A percentile compares a stretch with the other conserved stretches of the same genome.
These are phyloP conservation scores for Escovopsis sp. DNA, from an alignment of 2,329 filamentous ascomycete species.

Conservation along the genomic window DNA sequence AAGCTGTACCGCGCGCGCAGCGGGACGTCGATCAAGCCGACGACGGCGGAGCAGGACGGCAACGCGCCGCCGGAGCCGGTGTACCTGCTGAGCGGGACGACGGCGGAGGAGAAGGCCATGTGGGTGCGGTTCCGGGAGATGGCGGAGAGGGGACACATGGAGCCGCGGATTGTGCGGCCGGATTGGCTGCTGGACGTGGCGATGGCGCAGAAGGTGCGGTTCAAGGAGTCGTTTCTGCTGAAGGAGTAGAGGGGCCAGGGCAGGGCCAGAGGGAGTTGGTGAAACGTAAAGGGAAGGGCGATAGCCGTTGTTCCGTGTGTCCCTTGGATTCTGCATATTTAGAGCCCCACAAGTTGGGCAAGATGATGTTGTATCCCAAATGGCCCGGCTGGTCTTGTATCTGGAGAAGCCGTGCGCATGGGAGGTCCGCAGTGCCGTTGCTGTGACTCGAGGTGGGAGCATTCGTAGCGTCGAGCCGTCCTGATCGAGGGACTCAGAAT, in stretches of 20 bases:
- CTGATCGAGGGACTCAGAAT: too few species aligned
- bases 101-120: constrained; percentile 50
- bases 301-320: too few species aligned
- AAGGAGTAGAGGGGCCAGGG: constrained; percentile 6
- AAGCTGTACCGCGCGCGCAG: constrained; percentile 60
- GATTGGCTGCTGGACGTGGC: constrained; percentile 87
- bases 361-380: too few species aligned
- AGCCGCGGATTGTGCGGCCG: constrained; percentile 62
- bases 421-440: too few species aligned
- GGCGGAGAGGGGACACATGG: constrained; percentile 63
- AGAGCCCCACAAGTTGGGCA: too few species aligned
- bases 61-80: constrained; percentile 52
- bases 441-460: too few species aligned
- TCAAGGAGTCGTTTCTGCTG: constrained; percentile 45
- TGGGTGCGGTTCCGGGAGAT: constrained; percentile 72
- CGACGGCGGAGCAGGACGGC: constrained; percentile 47
- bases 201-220: constrained; percentile 71
- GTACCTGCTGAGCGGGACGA: constrained; percentile 63
- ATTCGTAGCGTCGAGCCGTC: too few species aligned
- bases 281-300: neutral
- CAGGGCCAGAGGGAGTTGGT: too few species aligned
- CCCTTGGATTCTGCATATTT: too few species aligned
- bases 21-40: constrained; percentile 50
- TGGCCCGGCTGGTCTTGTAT: too few species aligned
- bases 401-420: too few species aligned